Conservation (phyloP, 2,329 filamentous ascomycete genomes). For the Diaporthe citri region DNA sequence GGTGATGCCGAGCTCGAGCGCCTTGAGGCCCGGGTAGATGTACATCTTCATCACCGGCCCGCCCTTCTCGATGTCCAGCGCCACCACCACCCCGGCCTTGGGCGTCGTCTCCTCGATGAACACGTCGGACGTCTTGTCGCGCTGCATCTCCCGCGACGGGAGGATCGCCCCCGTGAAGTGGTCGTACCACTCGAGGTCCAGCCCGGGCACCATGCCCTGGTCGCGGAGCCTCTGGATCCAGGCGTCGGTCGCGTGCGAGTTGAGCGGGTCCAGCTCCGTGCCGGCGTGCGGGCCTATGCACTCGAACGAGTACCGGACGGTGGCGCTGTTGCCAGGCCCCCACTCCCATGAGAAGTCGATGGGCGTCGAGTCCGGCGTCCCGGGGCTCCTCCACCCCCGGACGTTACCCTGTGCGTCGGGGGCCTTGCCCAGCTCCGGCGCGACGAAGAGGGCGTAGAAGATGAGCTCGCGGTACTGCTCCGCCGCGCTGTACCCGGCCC, state of each 20-base stretch:
- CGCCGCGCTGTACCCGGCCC: slow-evolving; percentile 43
- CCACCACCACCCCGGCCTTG: slow-evolving; percentile 44
- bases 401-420: slow-evolving; percentile 40
- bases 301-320: slow-evolving; percentile 45
- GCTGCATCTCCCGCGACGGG: slow-evolving; percentile 32
- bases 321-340: slow-evolving; percentile 41
- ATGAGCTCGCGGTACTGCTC: slow-evolving; percentile 46
- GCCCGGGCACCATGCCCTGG: slow-evolving; percentile 42
- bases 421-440: slow-evolving; percentile 43
- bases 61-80: slow-evolving; percentile 44
- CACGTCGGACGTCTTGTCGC: slow-evolving; percentile 38
- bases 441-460: slow-evolving; percentile 44
- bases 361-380: slow-evolving; percentile 44
- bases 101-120: slow-evolving; percentile 45
- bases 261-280: slow-evolving; percentile 43
- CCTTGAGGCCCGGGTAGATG: slow-evolving; percentile 44
- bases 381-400: slow-evolving; percentile 42
- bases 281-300: slow-evolving; percentile 44
- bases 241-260: slow-evolving; percentile 40
- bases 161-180: slow-evolving; percentile 43
- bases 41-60: slow-evolving; percentile 45
- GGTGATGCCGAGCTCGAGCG: slow-evolving; percentile 43
- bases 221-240: slow-evolving; percentile 42
- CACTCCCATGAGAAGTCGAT: slow-evolving; percentile 46
- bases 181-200: slow-evolving; percentile 44